These are phyloP conservation scores for Fusarium anguioides DNA, from an alignment of 2,329 filamentous ascomycete species.

Conservation along the genomic window DNA sequence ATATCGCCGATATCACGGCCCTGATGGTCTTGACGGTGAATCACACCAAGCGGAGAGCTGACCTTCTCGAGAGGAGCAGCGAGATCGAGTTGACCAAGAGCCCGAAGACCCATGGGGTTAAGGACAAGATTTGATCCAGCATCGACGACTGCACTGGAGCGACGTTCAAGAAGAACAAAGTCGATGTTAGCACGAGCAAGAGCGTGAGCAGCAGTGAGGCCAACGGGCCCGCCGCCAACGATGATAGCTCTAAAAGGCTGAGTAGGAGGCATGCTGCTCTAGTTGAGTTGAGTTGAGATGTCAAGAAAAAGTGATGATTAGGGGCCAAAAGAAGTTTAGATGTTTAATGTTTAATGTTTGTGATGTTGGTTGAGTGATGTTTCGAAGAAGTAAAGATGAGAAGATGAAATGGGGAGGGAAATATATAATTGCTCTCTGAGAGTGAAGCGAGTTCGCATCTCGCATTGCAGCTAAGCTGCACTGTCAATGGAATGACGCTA, in stretches of 20 bases:
- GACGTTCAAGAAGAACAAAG: slow-evolving; percentile 53
- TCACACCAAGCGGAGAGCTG: slow-evolving; percentile 38
- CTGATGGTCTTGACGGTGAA: slow-evolving; percentile 42
- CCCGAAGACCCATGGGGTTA: slow-evolving; percentile 43
- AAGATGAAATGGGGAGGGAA: no score
- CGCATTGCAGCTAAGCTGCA: no score
- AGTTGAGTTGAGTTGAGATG: no score
- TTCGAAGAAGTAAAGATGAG: no score
- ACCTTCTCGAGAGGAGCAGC: slow-evolving; percentile 34
- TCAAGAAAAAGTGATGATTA: neutral
- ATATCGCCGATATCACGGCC: slow-evolving; percentile 44
- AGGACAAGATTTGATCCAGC: slow-evolving; percentile 49
- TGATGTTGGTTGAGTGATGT: no score
- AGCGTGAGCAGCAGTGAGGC: slow-evolving; percentile 44
- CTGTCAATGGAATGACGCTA: no score
- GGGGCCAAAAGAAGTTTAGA: neutral
- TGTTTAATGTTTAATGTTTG: no score
- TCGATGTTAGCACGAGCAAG: slow-evolving; percentile 49
- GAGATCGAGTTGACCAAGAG: slow-evolving; percentile 51
- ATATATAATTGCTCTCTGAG: no score
- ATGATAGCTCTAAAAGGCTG: slow-evolving; percentile 40
- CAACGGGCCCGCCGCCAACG: slow-evolving; percentile 45
- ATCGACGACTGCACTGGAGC: slow-evolving; percentile 43
- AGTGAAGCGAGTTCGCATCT: no score
- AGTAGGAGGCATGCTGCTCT: neutral